Conservation (phyloP, 495 filamentous ascomycete genomes). For the Talaromyces nanjingensis region DNA sequence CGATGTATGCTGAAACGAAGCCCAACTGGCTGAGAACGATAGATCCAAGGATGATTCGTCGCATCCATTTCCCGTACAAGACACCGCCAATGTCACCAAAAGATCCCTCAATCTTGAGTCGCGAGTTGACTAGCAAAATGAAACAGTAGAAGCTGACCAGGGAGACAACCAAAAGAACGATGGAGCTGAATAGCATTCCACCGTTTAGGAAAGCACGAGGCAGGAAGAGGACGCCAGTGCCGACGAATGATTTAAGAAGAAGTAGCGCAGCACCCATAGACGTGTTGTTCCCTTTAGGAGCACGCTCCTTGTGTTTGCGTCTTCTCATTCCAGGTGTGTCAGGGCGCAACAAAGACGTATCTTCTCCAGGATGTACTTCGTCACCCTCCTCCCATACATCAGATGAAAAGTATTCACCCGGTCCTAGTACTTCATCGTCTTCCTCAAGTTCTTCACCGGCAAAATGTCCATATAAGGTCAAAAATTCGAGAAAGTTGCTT, state of each 20-base stretch:
- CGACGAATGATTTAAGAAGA: conserved; percentile 93
- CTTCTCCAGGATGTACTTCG: conserved; percentile 71
- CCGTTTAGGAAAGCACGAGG: conserved; percentile 91
- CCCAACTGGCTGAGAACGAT: conserved; percentile 93
- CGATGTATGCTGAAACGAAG: conserved; percentile 96
- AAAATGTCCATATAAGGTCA: conserved; percentile 93
- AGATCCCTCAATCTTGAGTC: conserved; percentile 74
- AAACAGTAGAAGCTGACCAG: conserved; percentile 92
- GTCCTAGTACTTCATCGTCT: conserved; percentile 79
- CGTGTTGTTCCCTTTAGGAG: conserved; percentile 62
- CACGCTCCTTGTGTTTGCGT: conserved; percentile 63
- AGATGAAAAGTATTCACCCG: conserved; percentile 79
- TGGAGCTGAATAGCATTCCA: conserved; percentile 92
- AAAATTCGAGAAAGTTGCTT: conserved; percentile 87
- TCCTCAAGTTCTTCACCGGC: conserved; percentile 94
- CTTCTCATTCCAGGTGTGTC: conserved; percentile 54
- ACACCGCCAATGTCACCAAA: conserved; percentile 95
- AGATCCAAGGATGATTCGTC: conserved; percentile 75
- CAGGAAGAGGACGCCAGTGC: conserved; percentile 94
- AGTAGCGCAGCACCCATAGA: conserved; percentile 70
- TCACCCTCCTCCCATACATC: conserved; percentile 53
- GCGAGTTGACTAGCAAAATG: conserved; percentile 80
- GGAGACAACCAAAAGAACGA: conserved; percentile 80
- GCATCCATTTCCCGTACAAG: conserved; percentile 86
- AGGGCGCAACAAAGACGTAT: conserved; percentile 70